These are phyloP conservation scores for Exophiala sp. DNA, from an alignment of 2,329 filamentous ascomycete species.

Conservation along the genomic window DNA sequence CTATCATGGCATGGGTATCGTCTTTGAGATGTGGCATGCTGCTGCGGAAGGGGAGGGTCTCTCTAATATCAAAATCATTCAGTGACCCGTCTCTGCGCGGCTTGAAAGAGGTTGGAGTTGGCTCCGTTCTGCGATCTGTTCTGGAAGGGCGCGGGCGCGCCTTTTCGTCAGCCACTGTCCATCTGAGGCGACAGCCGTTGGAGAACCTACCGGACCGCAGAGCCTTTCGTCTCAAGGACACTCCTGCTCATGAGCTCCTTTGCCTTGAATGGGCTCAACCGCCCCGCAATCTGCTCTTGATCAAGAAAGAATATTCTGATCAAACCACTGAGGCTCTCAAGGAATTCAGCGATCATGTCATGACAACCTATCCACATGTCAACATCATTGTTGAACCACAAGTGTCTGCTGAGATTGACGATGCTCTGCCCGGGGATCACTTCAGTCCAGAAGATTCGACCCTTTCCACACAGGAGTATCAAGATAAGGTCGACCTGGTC, in stretches of 20 bases:
- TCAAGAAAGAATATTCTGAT: slow-evolving; percentile 59
- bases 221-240: slow-evolving; percentile 18
- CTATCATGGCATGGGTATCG: neutral
- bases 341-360: slow-evolving; percentile 65
- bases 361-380: slow-evolving; percentile 70
- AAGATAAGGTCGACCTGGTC: slow-evolving; percentile 78
- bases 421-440: slow-evolving; percentile 16
- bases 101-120: neutral
- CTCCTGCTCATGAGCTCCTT: slow-evolving; percentile 51
- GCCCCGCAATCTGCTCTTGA: slow-evolving; percentile 61
- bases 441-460: slow-evolving; percentile 7
- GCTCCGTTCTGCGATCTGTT: neutral
- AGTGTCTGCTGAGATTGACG: slow-evolving; percentile 66
- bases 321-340: slow-evolving; percentile 52
- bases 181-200: slow-evolving; percentile 1
- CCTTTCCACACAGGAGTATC: slow-evolving; percentile 38
- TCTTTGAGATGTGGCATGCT: neutral
- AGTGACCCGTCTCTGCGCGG: neutral
- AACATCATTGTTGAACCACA: slow-evolving; percentile 77
- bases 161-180: neutral
- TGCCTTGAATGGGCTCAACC: slow-evolving; percentile 62
- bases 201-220: slow-evolving; percentile 13
- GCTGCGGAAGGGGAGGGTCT: neutral
- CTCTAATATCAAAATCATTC: neutral
- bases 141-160: slow-evolving; percentile 2